phyloP scores from a whole-genome alignment of 2,329 filamentous ascomycete species.

The Pseudocercospora pini-densiflorae region DNA sequence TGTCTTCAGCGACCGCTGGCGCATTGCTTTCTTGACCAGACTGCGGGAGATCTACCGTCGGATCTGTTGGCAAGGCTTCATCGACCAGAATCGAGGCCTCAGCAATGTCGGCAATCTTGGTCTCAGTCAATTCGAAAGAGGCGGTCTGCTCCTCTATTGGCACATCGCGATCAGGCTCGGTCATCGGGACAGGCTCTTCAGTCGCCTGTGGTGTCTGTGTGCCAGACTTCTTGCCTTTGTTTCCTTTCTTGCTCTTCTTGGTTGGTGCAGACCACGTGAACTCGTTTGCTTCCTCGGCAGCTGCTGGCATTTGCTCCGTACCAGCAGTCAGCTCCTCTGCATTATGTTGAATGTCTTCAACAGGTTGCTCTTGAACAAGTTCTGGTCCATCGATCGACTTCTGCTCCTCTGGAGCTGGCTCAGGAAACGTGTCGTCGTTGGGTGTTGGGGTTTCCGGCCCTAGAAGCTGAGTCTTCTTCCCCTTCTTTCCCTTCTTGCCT shows the following conservation, averaged over 20 bases:
- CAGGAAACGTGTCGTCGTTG: too few relatives aligned
- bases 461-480: too few relatives aligned
- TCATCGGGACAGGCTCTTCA: neutral
- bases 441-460: too few relatives aligned
- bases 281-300: neutral
- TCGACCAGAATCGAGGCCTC: neutral
- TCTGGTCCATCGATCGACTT: neutral
- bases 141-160: neutral
- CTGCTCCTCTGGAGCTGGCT: neutral
- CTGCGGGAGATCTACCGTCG: neutral
- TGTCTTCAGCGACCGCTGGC: neutral
- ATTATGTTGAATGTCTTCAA: neutral
- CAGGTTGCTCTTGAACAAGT: neutral
- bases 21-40: neutral
- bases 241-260: conserved; percentile 26
- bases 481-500: too few relatives aligned
- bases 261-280: neutral
- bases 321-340: neutral
- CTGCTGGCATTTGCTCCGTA: neutral
- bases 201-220: neutral
- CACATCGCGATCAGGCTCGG: neutral
- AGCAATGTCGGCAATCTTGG: neutral
- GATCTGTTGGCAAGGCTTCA: neutral
- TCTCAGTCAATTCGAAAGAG: conserved; percentile 18
- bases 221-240: conserved; percentile 2